phyloP scores from a whole-genome alignment of 2,329 filamentous ascomycete species.

The Alternaria triticimaculans region DNA sequence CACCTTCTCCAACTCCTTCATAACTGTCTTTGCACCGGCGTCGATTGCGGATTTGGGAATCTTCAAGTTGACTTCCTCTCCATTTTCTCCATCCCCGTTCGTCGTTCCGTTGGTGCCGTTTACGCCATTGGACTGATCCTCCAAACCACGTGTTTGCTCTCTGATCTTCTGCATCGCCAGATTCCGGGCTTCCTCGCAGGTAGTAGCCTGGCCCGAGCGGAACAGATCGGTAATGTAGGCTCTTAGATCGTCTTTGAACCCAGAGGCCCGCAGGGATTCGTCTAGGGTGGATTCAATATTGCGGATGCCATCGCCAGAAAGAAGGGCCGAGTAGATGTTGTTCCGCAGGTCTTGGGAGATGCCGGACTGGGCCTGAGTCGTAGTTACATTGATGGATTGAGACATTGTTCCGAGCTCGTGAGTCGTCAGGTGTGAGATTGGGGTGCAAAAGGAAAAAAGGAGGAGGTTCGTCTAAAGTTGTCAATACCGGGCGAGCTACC shows the following conservation, averaged over 20 bases:
- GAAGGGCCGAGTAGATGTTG: constrained; percentile 55
- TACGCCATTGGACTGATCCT: constrained; percentile 26
- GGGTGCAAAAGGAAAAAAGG: not conserved
- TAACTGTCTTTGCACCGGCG: constrained; percentile 59
- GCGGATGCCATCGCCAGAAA: constrained; percentile 58
- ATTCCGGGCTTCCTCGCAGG: constrained; percentile 63
- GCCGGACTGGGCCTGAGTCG: constrained; percentile 51
- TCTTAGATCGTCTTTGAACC: constrained; percentile 65
- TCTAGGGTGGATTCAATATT: constrained; percentile 63
- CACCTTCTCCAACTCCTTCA: constrained; percentile 59
- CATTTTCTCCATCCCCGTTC: constrained; percentile 35
- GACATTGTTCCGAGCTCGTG: constrained; percentile 4
- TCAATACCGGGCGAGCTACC: constrained; percentile 11
- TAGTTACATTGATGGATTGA: constrained; percentile 32
- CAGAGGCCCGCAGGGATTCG: constrained; percentile 62
- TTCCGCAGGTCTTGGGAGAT: constrained; percentile 50
- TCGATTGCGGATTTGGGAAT: constrained; percentile 59
- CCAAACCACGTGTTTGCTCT: constrained; percentile 27
- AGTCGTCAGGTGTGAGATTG: not conserved
- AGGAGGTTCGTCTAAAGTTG: constrained; percentile 1
- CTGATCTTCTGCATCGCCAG: constrained; percentile 55
- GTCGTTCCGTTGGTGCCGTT: constrained; percentile 32
- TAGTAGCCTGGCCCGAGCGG: constrained; percentile 63
- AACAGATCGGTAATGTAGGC: constrained; percentile 63
- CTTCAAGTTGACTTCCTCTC: constrained; percentile 50